Evolutionary conservation across 1,284 basidiomycete species (phyloP), one percentile per base, ranked within the genome.

Genomic region (Pseudozyma tsukubaensis): DNA sequence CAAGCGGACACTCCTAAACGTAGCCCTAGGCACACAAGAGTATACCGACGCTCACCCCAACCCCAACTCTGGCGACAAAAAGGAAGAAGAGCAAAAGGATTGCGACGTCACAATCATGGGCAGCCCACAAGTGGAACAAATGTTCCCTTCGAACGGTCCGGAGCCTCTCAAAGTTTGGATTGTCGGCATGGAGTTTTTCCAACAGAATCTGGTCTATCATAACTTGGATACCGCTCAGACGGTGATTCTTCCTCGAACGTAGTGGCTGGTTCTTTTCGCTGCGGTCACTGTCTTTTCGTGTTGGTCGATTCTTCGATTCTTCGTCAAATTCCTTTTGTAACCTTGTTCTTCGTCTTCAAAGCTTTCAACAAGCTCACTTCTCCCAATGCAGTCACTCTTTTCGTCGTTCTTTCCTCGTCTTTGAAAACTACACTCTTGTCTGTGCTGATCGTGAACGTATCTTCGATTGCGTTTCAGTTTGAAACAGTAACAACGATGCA

Each of bases 151-250:
- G 14, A 64, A 52, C 39, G 48, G 44, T 9, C 49, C 50, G 29
- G 40, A 66, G n/a, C 47, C 47, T 13, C 37, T 63, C 24, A 68
- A 73, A 29, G 47, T 64, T 6, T 73, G 65, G 65, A 65, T 73
- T 42, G 12, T 69, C 0, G 71, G 71, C 9, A 18, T 53, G 14
- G 61, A 73, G 24, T 73, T 69, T 37, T 73, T 73, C 42, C 61
- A 68, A n/a, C 42, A 52, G 5, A 72, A 72, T 19, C 32, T 73
- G 34, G 58, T 73, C 29, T 68, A 68, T 39, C 61, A 65, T 47
- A 69, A 73, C 40, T 14, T 68, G 18, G 65, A 73, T 13, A 53
- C 44, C 9, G 54, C 50, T 6, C n/a, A 42, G 35, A 68, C 55
- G 5, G 50, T 53, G 16, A 49, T 73, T 24, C 32, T 73, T 10